Base-by-base conservation (phyloP, 2,329 filamentous ascomycete genomes). In the Ophiostoma ips region DNA sequence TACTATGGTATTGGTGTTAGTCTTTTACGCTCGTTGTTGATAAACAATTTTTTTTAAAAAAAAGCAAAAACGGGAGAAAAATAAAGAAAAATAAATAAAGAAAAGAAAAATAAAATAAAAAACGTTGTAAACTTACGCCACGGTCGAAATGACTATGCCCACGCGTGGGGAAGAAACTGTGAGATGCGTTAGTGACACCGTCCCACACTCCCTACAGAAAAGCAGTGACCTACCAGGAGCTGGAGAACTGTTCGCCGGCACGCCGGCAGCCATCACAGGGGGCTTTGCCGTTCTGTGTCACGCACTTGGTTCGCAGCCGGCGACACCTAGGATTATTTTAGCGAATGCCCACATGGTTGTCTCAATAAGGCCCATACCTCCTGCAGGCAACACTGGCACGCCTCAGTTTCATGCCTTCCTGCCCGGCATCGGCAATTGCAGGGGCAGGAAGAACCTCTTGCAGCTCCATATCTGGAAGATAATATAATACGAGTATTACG, bases 291-390 rank as follows among this genome's bases (percentile, higher is more conserved):
- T 40, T 33, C 15, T 30, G 30, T 2, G 49, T 50, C 18, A 44
- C 40, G 30, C 52, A 53, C n/a, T 53, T 53, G 11, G 43, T 53
- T 5, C 52, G 37, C n/a, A 50, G 38, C 11, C 52, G 52, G 5
- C 52, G 52, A 19, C 52, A 53, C 34, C 52, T 51, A 15, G 48
- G 15, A 11, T 34, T 12, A 2, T 24, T 19, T 41, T n/a, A 41
- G 33, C 9, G 19, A 24, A 37, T 18, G 8, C n/a, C n/a, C n/a
- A n/a, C n/a, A n/a, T n/a, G n/a, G n/a, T n/a, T n/a, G n/a, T n/a
- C n/a, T n/a, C 35, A 18, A 18, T n/a, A 12, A 9, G 8, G 34
- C 3, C 41, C 30, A 35, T 24, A 51, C 49, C 49, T 47, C 30
- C 49, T 15, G 31, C 49, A 51, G 8, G 49, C 49, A 19, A 51